phyloP scores from a whole-genome alignment of 2,329 filamentous ascomycete genomes.

The Venturia aucupariae region DNA sequence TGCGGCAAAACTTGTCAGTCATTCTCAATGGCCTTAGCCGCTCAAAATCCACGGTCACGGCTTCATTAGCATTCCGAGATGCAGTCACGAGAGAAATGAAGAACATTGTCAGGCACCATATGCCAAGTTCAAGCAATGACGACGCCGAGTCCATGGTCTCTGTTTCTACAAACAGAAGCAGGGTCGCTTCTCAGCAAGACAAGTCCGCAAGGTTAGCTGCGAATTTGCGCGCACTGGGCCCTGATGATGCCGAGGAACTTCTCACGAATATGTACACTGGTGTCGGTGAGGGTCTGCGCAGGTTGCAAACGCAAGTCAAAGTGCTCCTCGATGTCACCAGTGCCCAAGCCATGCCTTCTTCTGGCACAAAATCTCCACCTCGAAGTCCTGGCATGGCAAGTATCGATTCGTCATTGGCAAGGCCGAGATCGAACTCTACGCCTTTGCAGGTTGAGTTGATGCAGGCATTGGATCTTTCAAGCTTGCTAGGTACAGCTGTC shows the following conservation, averaged over 20 bases:
- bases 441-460: slow-evolving; percentile 62
- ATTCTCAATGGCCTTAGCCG: slow-evolving; percentile 72
- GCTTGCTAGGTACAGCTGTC: slow-evolving; percentile 68
- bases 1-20: slow-evolving; percentile 61
- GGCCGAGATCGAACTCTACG: slow-evolving; percentile 10
- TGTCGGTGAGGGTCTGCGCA: slow-evolving; percentile 75
- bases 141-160: slow-evolving; percentile 87
- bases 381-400: slow-evolving; percentile 35
- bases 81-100: slow-evolving; percentile 79
- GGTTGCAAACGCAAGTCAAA: slow-evolving; percentile 85
- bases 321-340: slow-evolving; percentile 91
- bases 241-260: slow-evolving; percentile 75
- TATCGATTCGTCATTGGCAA: slow-evolving; percentile 11
- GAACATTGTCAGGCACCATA: slow-evolving; percentile 68
- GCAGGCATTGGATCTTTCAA: slow-evolving; percentile 66
- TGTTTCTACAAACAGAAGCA: slow-evolving; percentile 64
- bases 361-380: slow-evolving; percentile 37
- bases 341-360: slow-evolving; percentile 44
- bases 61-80: slow-evolving; percentile 77
- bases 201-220: slow-evolving; percentile 82
- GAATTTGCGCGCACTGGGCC: slow-evolving; percentile 75
- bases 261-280: slow-evolving; percentile 76
- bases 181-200: slow-evolving; percentile 64
- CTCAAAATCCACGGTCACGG: slow-evolving; percentile 68
- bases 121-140: slow-evolving; percentile 90